Evolutionary conservation across 176 grass and related monocot species (phyloP).

Genomic region (Phoenix dactylifera): DNA sequence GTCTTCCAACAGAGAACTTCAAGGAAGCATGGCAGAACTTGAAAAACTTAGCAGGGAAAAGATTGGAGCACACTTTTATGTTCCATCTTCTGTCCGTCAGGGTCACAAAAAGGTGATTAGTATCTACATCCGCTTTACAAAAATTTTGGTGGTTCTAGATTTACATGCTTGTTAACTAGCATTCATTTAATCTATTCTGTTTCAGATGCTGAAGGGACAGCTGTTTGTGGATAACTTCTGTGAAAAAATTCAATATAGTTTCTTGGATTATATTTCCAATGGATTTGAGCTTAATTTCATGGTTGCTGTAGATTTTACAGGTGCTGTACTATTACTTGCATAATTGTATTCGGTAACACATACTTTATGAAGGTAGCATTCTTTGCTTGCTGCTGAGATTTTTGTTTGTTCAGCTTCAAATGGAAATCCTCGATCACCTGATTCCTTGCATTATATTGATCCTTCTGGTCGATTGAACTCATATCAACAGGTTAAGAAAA

Average conservation of each 20-base stretch:
- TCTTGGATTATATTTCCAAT: slow-evolving; percentile 94
- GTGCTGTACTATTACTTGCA: slow-evolving; percentile 24
- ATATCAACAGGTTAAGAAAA: slow-evolving; percentile 64
- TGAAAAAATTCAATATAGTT: slow-evolving; percentile 84
- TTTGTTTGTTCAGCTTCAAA: slow-evolving; percentile 60
- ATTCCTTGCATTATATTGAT: slow-evolving; percentile 92
- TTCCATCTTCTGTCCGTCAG: slow-evolving; percentile 28
- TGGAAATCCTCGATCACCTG: slow-evolving; percentile 63
- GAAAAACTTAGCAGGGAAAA: slow-evolving; percentile 59
- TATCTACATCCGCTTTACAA: background rate
- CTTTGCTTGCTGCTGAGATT: background rate
- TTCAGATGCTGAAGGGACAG: slow-evolving; percentile 71
- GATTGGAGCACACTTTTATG: slow-evolving; percentile 49
- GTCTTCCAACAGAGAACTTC: slow-evolving; percentile 41
- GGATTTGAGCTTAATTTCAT: slow-evolving; percentile 98
- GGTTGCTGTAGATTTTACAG: slow-evolving; percentile 95
- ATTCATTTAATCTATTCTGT: background rate
- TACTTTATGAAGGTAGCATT: no score
- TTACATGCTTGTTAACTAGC: background rate
- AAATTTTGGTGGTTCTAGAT: background rate
- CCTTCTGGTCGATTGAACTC: slow-evolving; percentile 79
- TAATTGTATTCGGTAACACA: no score
- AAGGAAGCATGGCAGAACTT: slow-evolving; percentile 60
- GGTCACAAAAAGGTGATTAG: slow-evolving; percentile 44
- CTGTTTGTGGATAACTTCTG: slow-evolving; percentile 67